phyloP scores from a whole-genome alignment of 192 early-diverging fungal genomes.

The Kappamyces sp. region DNA sequence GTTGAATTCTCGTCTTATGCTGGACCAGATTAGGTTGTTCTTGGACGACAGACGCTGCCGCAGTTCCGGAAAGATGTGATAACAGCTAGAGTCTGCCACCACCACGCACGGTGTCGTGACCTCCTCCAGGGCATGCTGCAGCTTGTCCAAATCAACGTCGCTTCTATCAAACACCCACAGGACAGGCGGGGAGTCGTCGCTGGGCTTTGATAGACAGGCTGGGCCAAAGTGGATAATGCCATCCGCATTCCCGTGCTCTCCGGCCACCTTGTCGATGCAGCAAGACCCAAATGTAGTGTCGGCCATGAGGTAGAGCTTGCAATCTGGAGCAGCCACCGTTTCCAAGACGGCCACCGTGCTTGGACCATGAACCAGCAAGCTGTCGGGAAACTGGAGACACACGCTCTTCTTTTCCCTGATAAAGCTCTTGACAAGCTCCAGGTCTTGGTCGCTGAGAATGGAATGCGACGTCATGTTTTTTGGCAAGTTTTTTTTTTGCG shows the following conservation, averaged over 20 bases:
- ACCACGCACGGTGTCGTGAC: slow-evolving; percentile 13
- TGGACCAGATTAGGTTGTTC: no score
- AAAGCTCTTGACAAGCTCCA: neutral
- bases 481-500: no score
- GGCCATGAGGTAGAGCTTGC: slow-evolving; percentile 72
- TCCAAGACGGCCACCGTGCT: slow-evolving; percentile 50
- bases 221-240: slow-evolving; percentile 94
- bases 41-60: neutral
- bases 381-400: slow-evolving; percentile 89
- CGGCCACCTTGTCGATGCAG: slow-evolving; percentile 96
- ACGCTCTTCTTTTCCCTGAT: slow-evolving; percentile 45
- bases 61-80: slow-evolving; percentile 2
- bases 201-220: slow-evolving; percentile 69
- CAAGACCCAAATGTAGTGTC: slow-evolving; percentile 98
- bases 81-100: slow-evolving; percentile 9
- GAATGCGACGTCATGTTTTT: no score
- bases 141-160: slow-evolving; percentile 58
- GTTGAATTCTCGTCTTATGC: no score
- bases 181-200: slow-evolving; percentile 61
- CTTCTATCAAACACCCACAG: slow-evolving; percentile 80
- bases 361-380: slow-evolving; percentile 65
- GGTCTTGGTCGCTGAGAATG: neutral
- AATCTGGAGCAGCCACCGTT: neutral
- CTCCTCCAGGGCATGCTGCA: slow-evolving; percentile 23
- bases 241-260: slow-evolving; percentile 79